Percentiles rank a stretch among this genome's conserved stretches.
These are phyloP conservation scores for Gossypium turneri DNA, from an alignment of 345 rosid genomes.

Conservation along the genomic window DNA sequence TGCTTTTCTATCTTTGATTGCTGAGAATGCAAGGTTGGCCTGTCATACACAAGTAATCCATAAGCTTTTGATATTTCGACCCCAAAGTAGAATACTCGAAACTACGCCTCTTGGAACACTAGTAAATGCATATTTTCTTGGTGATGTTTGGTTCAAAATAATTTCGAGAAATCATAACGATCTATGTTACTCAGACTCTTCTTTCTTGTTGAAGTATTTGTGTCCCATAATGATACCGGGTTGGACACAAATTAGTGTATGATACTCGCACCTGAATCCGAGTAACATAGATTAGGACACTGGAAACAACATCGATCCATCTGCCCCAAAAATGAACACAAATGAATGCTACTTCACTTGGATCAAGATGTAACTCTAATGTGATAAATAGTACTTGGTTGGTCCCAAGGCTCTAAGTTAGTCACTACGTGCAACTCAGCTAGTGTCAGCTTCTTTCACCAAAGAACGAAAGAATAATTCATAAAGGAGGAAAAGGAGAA, in stretches of 20 bases:
- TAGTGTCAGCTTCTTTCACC: neutral
- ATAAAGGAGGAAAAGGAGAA: neutral
- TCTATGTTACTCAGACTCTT: no score
- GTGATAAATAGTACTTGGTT: neutral
- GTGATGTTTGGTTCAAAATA: no score
- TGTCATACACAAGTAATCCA: slow-evolving; percentile 27
- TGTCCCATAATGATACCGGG: no score
- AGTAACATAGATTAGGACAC: neutral
- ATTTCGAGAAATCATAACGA: neutral
- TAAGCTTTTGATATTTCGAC: neutral
- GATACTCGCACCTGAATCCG: no score
- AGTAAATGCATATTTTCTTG: neutral
- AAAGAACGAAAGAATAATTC: neutral
- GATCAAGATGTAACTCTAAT: neutral
- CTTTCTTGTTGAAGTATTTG: no score
- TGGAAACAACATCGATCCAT: no score
- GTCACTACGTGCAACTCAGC: neutral
- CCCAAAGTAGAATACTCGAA: neutral
- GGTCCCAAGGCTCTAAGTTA: neutral
- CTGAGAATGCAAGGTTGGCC: slow-evolving; percentile 74
- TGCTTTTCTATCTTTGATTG: slow-evolving; percentile 77
- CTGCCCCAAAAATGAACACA: neutral
- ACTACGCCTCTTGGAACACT: neutral
- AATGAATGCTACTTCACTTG: neutral
- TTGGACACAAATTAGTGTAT: neutral